phyloP scores from a whole-genome alignment of 2,329 filamentous ascomycete genomes.

The Neobulgaria alba region DNA sequence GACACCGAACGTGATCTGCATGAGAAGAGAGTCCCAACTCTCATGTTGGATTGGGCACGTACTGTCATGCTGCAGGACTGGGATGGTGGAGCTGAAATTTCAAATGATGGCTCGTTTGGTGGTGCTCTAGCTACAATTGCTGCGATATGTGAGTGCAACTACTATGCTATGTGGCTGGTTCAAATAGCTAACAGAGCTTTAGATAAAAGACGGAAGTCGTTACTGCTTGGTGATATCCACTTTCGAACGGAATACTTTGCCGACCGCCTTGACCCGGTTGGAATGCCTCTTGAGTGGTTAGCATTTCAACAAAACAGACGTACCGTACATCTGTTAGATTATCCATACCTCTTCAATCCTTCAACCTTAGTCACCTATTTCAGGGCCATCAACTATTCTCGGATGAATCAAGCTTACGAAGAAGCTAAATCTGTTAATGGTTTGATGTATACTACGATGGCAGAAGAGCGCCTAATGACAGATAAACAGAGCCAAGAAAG shows the following conservation, averaged over 20 bases:
- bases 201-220: constrained; percentile 54
- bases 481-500: constrained; percentile 51
- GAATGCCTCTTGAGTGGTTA: constrained; percentile 66
- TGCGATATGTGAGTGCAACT: constrained; percentile 55
- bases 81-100: constrained; percentile 65
- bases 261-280: constrained; percentile 65
- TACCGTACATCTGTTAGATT: constrained; percentile 67
- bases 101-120: constrained; percentile 62
- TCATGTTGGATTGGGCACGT: constrained; percentile 63
- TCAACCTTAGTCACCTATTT: constrained; percentile 74
- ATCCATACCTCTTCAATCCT: constrained; percentile 70
- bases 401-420: constrained; percentile 75
- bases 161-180: neutral
- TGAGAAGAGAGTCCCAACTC: constrained; percentile 46
- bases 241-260: constrained; percentile 71
- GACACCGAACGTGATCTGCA: constrained; percentile 44
- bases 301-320: constrained; percentile 52
- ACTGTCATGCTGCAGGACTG: constrained; percentile 71
- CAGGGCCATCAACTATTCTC: constrained; percentile 75
- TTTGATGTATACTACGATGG: constrained; percentile 44
- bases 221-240: constrained; percentile 58
- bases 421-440: constrained; percentile 51
- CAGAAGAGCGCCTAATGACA: constrained; percentile 45
- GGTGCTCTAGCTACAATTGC: constrained; percentile 68
- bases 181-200: constrained; percentile 5